Evolutionary conservation across 1,284 basidiomycete species (phyloP), one percentile per base, ranked within the genome.

Genomic region (Coniophora puteana): DNA sequence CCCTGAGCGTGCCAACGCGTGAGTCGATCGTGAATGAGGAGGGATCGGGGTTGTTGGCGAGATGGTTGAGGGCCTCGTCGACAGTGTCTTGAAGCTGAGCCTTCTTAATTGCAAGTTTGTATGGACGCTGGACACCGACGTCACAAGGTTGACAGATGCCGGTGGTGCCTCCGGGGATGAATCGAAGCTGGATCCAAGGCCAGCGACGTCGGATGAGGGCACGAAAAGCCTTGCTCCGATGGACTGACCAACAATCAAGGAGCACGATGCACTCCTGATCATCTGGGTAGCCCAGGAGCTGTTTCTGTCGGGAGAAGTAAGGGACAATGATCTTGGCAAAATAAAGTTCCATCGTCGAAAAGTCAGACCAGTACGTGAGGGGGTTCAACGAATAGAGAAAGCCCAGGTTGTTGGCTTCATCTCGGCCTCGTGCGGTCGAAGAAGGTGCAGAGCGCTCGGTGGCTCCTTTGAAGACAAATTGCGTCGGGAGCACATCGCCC

Each of bases 181-280:
- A 54, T n/a, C 33, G n/a, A 36, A 17, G 17, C 11, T 6, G 36
- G 29, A 61, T 57, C 50, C 51, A 54, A 4, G 49, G 45, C 21
- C 53, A 52, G n/a, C n/a, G n/a, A n/a, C n/a, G n/a, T n/a, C n/a
- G n/a, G n/a, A n/a, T n/a, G n/a, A n/a, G n/a, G 0, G 25, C 27
- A 0, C 51, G 46, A 43, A 70, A 69, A 32, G 60, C 57, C 2
- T 51, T 23, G 7, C 57, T 61, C 0, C 54, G 48, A 45, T 71
- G 68, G 3, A 69, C 65, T 1, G 60, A 56, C 62, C 22, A 36
- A 8, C 23, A 21, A 14, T 34, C 7, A 3, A 22, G 33, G 12
- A 22, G 33, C 11, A 22, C n/a, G 18, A 35, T 2, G 16, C 33
- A 35, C 16, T 21, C 33, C 14, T 21, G 20, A 11, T 35, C 20